Evolutionary conservation across 2,329 filamentous ascomycete species (phyloP).

Genomic region (Colletotrichum ledebouriae): DNA sequence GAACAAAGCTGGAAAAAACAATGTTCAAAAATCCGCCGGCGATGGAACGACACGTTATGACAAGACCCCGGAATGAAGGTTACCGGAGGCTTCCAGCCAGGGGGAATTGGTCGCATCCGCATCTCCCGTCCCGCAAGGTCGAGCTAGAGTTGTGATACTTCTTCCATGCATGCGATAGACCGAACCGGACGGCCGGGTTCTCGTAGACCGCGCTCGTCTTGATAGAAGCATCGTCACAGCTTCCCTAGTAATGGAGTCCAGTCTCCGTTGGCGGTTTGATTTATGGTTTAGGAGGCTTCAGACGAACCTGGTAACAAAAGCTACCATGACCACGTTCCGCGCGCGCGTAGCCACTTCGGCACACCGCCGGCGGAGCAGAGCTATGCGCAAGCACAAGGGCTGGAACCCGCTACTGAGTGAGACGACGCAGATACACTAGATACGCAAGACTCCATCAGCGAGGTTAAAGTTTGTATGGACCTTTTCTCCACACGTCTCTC

Average conservation of each 20-base stretch:
- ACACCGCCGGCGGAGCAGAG: background rate
- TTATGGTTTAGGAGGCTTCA: conserved; percentile 18
- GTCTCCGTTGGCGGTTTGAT: background rate
- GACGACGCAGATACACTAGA: background rate
- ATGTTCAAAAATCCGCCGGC: too few species aligned
- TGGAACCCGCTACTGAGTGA: conserved; percentile 7
- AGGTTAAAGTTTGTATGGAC: conserved; percentile 1
- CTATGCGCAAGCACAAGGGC: background rate
- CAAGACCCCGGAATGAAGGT: too few species aligned
- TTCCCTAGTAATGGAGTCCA: background rate
- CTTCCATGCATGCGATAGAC: conserved; percentile 7
- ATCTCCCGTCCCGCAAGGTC: background rate
- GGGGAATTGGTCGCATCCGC: background rate
- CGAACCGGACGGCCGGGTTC: background rate
- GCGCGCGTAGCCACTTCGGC: background rate
- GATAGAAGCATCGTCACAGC: background rate
- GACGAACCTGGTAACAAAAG: conserved; percentile 8
- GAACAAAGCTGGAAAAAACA: too few species aligned
- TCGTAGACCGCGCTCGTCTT: background rate
- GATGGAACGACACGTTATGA: too few species aligned
- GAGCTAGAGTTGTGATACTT: background rate
- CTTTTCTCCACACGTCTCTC: background rate
- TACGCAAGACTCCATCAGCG: background rate
- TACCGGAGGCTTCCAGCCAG: background rate
- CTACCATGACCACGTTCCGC: conserved; percentile 1